Percentiles rank a stretch among this genome's conserved stretches.
Evolutionary conservation across 2,329 filamentous ascomycete genomes (phyloP).

Genomic region (Colletotrichum echinochloae): DNA sequence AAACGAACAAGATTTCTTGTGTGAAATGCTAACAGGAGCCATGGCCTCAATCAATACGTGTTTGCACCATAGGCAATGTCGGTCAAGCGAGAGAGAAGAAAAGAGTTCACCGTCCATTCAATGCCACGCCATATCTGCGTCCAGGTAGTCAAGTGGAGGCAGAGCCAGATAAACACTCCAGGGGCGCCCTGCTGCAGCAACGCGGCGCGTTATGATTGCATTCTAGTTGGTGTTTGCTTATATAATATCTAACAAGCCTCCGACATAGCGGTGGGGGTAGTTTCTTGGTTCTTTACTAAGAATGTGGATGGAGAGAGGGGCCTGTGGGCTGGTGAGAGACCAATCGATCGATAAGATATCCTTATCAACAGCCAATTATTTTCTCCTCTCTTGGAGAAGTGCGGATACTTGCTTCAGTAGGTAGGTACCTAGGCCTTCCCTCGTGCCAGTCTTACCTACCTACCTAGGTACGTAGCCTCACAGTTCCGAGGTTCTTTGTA

Average conservation of each 20-base stretch:
- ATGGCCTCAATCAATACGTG: not conserved
- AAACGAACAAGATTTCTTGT: not conserved
- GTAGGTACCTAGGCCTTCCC: too few species aligned
- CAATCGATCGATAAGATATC: not conserved
- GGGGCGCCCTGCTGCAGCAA: not conserved
- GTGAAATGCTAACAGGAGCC: not conserved
- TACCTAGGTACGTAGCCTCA: too few species aligned
- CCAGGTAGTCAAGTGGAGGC: not conserved
- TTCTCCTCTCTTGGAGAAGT: not conserved
- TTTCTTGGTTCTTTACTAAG: not conserved
- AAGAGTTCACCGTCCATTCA: conserved; percentile 1
- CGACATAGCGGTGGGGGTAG: not conserved
- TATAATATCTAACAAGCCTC: not conserved
- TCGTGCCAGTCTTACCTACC: too few species aligned
- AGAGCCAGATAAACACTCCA: not conserved
- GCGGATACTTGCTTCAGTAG: too few species aligned
- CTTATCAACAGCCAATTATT: not conserved
- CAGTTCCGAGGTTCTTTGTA: not conserved
- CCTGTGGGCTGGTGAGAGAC: not conserved
- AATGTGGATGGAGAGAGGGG: not conserved
- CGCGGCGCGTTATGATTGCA: not conserved
- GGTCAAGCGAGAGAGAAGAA: not conserved
- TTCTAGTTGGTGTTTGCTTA: not conserved
- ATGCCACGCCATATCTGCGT: not conserved
- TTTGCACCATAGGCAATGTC: not conserved